phyloP scores from a whole-genome alignment of 1,284 basidiomycete genomes.

The Pulchroboletus neoregius region DNA sequence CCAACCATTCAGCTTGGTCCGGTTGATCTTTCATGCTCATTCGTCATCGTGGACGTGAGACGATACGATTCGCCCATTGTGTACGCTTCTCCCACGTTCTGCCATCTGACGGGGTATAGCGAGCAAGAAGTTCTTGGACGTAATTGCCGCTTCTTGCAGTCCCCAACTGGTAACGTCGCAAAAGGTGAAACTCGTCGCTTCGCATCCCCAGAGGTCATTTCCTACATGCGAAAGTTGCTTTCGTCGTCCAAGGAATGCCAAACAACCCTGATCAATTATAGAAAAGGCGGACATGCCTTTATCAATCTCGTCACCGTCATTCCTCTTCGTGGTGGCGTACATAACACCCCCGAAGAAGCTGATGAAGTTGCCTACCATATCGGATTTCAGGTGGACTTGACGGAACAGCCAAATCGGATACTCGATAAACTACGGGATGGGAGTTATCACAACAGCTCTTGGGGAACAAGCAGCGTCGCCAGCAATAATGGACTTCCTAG shows the following conservation, averaged over 20 bases:
- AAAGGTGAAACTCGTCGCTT: slow-evolving; percentile 65
- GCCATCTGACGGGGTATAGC: slow-evolving; percentile 77
- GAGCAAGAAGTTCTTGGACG: slow-evolving; percentile 79
- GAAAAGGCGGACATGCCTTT: slow-evolving; percentile 82
- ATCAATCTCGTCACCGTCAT: slow-evolving; percentile 85
- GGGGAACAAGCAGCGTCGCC: slow-evolving; percentile 3
- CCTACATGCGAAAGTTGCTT: slow-evolving; percentile 63
- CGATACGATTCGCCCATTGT: slow-evolving; percentile 82
- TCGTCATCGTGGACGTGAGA: slow-evolving; percentile 82
- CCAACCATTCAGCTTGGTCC: slow-evolving; percentile 82
- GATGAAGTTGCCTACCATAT: slow-evolving; percentile 79
- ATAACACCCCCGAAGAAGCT: slow-evolving; percentile 43
- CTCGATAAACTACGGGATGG: slow-evolving; percentile 73
- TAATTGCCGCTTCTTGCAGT: slow-evolving; percentile 86
- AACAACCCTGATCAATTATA: slow-evolving; percentile 83
- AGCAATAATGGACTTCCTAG: not conserved
- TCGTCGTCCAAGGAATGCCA: slow-evolving; percentile 82
- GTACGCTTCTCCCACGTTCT: slow-evolving; percentile 82
- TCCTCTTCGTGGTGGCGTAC: slow-evolving; percentile 67
- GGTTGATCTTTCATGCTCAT: slow-evolving; percentile 87
- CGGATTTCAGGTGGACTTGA: slow-evolving; percentile 90
- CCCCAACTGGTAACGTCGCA: slow-evolving; percentile 63
- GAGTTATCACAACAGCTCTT: slow-evolving; percentile 50
- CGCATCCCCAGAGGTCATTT: slow-evolving; percentile 68
- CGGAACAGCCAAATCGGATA: slow-evolving; percentile 82